Conservation (phyloP, 129 eudicot species). For the Kitagawia praeruptora region DNA sequence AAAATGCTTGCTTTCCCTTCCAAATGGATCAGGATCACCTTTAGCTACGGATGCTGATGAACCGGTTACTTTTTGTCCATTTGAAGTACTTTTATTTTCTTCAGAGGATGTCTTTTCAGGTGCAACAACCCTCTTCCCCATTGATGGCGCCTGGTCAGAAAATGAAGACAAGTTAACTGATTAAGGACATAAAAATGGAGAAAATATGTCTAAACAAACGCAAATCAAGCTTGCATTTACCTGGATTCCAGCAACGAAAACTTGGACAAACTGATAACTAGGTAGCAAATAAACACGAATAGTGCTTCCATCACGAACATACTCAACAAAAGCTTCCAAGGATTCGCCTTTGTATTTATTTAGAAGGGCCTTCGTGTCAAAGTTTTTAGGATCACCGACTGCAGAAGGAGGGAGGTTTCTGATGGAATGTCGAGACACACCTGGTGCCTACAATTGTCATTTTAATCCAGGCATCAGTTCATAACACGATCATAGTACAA, state of each 20-base stretch:
- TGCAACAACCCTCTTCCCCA: constrained; percentile 61
- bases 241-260: constrained; percentile 90
- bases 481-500: not conserved
- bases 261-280: constrained; percentile 83
- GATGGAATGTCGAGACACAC: constrained; percentile 68
- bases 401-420: constrained; percentile 94
- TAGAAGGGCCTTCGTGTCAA: constrained; percentile 62
- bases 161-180: not conserved
- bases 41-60: constrained; percentile 45
- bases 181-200: not conserved
- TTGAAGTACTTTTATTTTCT: constrained; percentile 50
- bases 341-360: constrained; percentile 59
- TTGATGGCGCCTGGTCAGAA: constrained; percentile 61
- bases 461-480: constrained; percentile 1
- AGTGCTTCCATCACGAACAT: constrained; percentile 95
- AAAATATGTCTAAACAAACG: not conserved
- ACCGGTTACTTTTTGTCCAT: constrained; percentile 59
- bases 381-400: constrained; percentile 62
- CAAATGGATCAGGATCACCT: constrained; percentile 79
- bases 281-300: constrained; percentile 92
- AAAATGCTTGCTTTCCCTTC: constrained; percentile 86
- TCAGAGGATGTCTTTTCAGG: constrained; percentile 39
- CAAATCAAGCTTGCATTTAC: constrained; percentile 24
- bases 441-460: constrained; percentile 45
- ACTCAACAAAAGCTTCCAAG: constrained; percentile 84